Percentiles rank a stretch among this genome's conserved stretches.
Conservation (phyloP, 176 grass and related monocot genomes). For the sorghum (Sorghum bicolor) region DNA sequence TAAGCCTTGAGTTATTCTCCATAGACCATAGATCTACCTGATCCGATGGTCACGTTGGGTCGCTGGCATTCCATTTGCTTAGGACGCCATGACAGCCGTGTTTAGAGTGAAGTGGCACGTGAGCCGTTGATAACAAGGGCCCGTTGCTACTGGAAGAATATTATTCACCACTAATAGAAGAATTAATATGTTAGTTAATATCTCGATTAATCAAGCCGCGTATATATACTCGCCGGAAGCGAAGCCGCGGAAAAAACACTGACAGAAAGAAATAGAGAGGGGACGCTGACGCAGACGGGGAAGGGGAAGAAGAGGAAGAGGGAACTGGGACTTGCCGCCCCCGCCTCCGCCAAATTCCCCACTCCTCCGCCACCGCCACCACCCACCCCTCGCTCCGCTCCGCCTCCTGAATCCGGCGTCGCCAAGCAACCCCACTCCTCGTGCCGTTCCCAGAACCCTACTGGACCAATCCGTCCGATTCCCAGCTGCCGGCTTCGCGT, state of each 20-base stretch:
- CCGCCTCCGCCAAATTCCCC: conserved; percentile 37
- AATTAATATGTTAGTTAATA: background rate
- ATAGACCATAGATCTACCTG: background rate
- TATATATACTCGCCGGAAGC: conserved; percentile 24
- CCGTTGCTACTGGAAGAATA: conserved; percentile 1
- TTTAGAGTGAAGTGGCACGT: conserved; percentile 8
- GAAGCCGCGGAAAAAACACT: conserved; percentile 20
- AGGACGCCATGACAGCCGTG: background rate
- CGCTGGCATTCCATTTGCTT: background rate
- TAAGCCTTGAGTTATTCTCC: background rate
- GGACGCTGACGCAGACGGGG: conserved; percentile 33
- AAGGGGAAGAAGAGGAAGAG: conserved; percentile 24
- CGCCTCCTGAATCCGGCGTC: conserved; percentile 2
- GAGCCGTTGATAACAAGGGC: background rate
- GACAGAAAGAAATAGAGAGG: conserved; percentile 11
- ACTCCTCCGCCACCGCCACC: conserved; percentile 12
- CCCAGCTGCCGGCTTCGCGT: conserved; percentile 21
- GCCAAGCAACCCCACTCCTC: background rate
- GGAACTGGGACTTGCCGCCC: conserved; percentile 50
- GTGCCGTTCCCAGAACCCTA: conserved; percentile 9
- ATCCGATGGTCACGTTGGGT: background rate
- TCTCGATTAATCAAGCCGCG: background rate
- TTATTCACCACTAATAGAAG: background rate
- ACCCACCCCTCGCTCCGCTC: background rate
- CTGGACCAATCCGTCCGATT: conserved; percentile 22